Evolutionary conservation across 192 early-diverging fungal genomes (phyloP), one percentile per base, ranked within the genome.

Genomic region (Entomortierella beljakovae): DNA sequence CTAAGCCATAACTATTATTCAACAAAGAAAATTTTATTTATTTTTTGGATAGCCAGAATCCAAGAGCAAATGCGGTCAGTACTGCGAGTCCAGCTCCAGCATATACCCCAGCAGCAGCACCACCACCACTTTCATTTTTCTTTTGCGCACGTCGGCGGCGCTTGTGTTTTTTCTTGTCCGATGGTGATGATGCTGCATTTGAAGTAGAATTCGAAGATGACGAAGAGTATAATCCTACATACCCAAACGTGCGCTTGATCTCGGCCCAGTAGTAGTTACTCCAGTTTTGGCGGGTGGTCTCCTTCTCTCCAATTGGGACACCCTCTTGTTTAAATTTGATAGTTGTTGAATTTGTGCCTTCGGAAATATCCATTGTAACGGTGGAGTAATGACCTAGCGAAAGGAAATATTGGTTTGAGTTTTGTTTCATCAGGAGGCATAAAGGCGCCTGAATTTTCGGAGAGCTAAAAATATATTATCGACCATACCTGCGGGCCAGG

Each of bases 221-320:
- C 38, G 61, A 67, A 65, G 57, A 51, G 13, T 64, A 68, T 65
- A 71, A 43, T 64, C 67, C 55, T 73, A 87, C 90, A 80, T 91
- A 94, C 88, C 96, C 96, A 85, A 97, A 98, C 23, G 92, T 88
- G 57, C 86, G 86, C 77, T 97, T 96, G 75, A 98, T 98, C 43
- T 92, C 81, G 80, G 93, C 90, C 94, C 94, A 97, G 86, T 97
- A 98, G 83, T 95, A 98, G 58, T 88, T 87, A 42, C 87, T 87
- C 96, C 96, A 98, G 86, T 98, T 97, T 37, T 84, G 83, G 67
- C 88, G 87, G 33, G 92, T 94, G n/a, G 86, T 84, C 2, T 94
- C 94, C 82, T 94, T 93, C 80, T 97, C 94, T 33, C 93, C 94
- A 42, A 97, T 67, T 1, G 97, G 97, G 31, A 98, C 93, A 7